These are phyloP conservation scores for Chrysoporthe austroafricana DNA, from an alignment of 2,329 filamentous ascomycete genomes.

Conservation along the genomic window DNA sequence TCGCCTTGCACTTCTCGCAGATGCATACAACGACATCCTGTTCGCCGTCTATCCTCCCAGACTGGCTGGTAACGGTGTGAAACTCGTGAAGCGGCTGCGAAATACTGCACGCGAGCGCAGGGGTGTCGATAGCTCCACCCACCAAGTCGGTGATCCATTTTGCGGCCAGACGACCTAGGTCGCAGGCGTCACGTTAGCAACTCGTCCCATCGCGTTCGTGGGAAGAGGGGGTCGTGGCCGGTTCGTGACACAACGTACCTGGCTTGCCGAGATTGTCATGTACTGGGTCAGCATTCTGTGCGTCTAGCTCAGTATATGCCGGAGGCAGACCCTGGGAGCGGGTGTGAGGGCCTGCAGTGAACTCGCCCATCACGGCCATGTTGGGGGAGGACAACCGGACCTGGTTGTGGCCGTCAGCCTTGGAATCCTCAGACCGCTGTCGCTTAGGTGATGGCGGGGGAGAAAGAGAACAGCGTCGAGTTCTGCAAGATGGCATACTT, in stretches of 20 bases:
- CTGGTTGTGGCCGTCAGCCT: slow-evolving; percentile 4
- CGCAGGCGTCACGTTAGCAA: neutral
- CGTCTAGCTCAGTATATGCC: slow-evolving; percentile 20
- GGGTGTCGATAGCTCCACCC: slow-evolving; percentile 6
- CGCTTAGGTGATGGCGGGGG: slow-evolving; percentile 9
- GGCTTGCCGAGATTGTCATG: slow-evolving; percentile 18
- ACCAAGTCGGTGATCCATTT: slow-evolving; percentile 28
- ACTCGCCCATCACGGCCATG: slow-evolving; percentile 19
- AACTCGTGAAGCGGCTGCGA: slow-evolving; percentile 12
- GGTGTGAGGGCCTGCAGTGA: slow-evolving; percentile 19
- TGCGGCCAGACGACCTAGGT: slow-evolving; percentile 23
- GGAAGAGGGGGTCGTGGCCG: neutral
- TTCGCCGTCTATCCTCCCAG: neutral
- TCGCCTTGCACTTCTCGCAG: slow-evolving; percentile 26
- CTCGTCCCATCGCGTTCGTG: neutral
- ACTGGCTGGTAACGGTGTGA: slow-evolving; percentile 20
- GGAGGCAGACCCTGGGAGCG: slow-evolving; percentile 26
- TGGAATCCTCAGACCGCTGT: slow-evolving; percentile 1
- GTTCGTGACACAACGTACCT: slow-evolving; percentile 5
- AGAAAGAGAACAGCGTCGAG: slow-evolving; percentile 9
- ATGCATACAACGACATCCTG: slow-evolving; percentile 23
- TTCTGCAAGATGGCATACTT: slow-evolving; percentile 4
- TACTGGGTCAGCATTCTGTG: neutral
- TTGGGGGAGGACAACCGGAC: neutral
- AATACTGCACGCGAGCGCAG: slow-evolving; percentile 7